These are phyloP conservation scores for Tetrapisispora taiwanensis DNA, from an alignment of 805 yeast genomes.

Conservation along the genomic window DNA sequence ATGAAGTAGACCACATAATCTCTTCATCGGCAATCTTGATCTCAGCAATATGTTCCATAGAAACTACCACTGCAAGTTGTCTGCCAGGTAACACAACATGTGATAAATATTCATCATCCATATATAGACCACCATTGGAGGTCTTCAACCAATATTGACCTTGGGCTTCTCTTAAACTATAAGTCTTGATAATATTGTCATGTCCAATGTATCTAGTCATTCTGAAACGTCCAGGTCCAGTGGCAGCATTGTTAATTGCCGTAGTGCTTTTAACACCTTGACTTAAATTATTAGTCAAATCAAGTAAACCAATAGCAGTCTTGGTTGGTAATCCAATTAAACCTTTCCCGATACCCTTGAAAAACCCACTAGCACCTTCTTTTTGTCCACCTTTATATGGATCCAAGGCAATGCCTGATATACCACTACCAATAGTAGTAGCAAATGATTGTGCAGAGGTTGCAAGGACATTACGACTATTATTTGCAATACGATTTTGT, in stretches of 20 bases:
- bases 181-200: constrained; percentile 68
- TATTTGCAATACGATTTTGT: constrained; percentile 65
- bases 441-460: constrained; percentile 83
- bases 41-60: constrained; percentile 59
- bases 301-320: constrained; percentile 91
- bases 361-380: constrained; percentile 86
- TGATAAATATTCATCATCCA: constrained; percentile 68
- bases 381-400: constrained; percentile 84
- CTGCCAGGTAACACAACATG: constrained; percentile 77
- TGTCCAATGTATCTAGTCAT: constrained; percentile 63
- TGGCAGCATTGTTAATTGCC: constrained; percentile 66
- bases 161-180: constrained; percentile 72
- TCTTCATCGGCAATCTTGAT: constrained; percentile 51
- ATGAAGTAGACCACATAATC: constrained; percentile 62
- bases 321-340: constrained; percentile 93
- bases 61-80: constrained; percentile 66
- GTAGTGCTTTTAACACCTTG: constrained; percentile 93
- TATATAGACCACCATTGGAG: constrained; percentile 69
- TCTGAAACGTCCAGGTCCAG: constrained; percentile 67
- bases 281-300: constrained; percentile 82
- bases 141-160: constrained; percentile 90
- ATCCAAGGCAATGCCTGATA: constrained; percentile 80
- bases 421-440: constrained; percentile 78
- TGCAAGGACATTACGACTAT: constrained; percentile 75
- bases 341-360: constrained; percentile 91